These are phyloP conservation scores for Kwoniella europaea DNA, from an alignment of 768 basidiomycete species.

Conservation along the genomic window DNA sequence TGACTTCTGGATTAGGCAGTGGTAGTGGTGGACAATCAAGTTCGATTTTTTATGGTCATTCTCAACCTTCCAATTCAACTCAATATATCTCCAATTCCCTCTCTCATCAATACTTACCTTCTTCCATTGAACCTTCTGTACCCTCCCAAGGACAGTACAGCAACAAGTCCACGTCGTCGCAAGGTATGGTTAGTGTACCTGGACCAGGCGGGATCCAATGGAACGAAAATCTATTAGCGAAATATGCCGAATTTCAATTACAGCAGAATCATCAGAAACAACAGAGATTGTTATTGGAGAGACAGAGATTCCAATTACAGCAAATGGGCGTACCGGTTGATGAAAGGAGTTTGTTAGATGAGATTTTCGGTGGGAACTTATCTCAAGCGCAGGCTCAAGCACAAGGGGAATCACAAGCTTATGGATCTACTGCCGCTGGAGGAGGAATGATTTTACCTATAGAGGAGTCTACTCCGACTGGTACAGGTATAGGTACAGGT, in stretches of 20 bases:
- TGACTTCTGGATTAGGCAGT: background rate
- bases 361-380: constrained; percentile 39
- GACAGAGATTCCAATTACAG: constrained; percentile 47
- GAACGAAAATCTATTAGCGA: constrained; percentile 34
- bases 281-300: constrained; percentile 45
- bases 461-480: background rate
- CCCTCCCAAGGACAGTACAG: background rate
- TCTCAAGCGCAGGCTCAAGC: background rate
- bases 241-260: constrained; percentile 52
- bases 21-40: background rate
- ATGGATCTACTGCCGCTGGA: background rate
- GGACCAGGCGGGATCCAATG: constrained; percentile 16
- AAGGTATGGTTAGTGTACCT: background rate
- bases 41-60: constrained; percentile 1
- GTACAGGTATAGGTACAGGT: background rate
- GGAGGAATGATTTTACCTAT: background rate
- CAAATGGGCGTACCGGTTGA: constrained; percentile 47
- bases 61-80: background rate
- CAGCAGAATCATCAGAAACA: constrained; percentile 54
- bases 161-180: background rate
- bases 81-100: background rate
- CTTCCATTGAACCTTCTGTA: background rate
- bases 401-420: background rate
- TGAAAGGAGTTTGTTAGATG: constrained; percentile 43
- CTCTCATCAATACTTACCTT: background rate